A percentile compares a stretch with the other conserved stretches of the same genome.
Evolutionary conservation across 352 stramenopile genomes (phyloP).

Genomic region (Phytophthora lateralis): DNA sequence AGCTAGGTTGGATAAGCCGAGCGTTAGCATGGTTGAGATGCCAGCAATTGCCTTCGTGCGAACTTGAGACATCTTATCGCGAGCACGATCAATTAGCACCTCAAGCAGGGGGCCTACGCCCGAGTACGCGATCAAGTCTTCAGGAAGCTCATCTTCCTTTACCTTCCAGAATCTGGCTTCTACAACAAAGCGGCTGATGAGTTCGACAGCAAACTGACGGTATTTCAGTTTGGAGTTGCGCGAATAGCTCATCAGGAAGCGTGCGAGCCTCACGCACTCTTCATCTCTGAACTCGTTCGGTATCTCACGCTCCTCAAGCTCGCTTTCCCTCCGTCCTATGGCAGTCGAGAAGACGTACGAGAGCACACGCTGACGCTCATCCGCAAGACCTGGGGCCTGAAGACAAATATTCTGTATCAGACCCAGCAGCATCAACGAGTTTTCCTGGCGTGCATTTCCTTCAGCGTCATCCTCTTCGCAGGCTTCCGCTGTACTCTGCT

Average conservation of each 20-base stretch:
- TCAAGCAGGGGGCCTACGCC: conserved; percentile 66
- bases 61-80: conserved; percentile 81
- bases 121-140: conserved; percentile 43
- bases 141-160: conserved; percentile 40
- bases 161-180: conserved; percentile 66
- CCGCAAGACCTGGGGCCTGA: conserved; percentile 65
- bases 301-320: conserved; percentile 8
- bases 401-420: conserved; percentile 84
- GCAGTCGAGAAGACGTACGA: conserved; percentile 54
- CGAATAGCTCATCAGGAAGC: conserved; percentile 81
- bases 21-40: conserved; percentile 66
- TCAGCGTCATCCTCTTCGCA: conserved; percentile 41
- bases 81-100: conserved; percentile 72
- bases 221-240: conserved; percentile 76
- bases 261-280: conserved; percentile 62
- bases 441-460: conserved; percentile 31
- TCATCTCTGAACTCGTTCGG: conserved; percentile 44
- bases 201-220: conserved; percentile 82
- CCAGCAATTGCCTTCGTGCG: conserved; percentile 82
- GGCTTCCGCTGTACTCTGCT: conserved; percentile 24
- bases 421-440: conserved; percentile 56
- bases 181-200: conserved; percentile 69
- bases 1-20: conserved; percentile 49
- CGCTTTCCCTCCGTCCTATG: conserved; percentile 26
- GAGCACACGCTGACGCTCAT: conserved; percentile 76